These are phyloP conservation scores for Biscogniauxia marginata DNA, from an alignment of 2,329 filamentous ascomycete species.

Conservation along the genomic window DNA sequence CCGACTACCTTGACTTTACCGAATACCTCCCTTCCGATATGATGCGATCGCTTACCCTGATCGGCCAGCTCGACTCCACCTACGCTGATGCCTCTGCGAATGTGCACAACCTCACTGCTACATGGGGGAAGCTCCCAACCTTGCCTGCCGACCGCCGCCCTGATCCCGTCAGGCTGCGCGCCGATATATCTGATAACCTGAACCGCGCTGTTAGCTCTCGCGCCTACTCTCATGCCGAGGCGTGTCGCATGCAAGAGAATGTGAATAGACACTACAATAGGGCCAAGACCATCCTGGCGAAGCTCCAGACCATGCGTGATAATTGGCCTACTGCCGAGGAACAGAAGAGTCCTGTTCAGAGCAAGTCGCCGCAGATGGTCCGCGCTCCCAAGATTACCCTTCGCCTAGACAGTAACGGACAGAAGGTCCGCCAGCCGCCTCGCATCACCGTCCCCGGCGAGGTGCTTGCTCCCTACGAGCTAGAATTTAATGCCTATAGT, in stretches of 20 bases:
- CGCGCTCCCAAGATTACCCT: conserved; percentile 48
- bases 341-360: conserved; percentile 49
- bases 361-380: conserved; percentile 53
- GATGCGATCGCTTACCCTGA: conserved; percentile 62
- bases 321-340: conserved; percentile 55
- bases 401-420: conserved; percentile 43
- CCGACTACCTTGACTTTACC: conserved; percentile 68
- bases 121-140: conserved; percentile 56
- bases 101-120: conserved; percentile 55
- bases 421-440: conserved; percentile 49
- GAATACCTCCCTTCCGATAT: conserved; percentile 69
- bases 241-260: conserved; percentile 62
- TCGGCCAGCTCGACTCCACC: conserved; percentile 60
- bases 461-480: conserved; percentile 63
- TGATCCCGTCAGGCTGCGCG: conserved; percentile 51
- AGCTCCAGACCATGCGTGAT: conserved; percentile 59
- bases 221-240: conserved; percentile 60
- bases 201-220: conserved; percentile 55
- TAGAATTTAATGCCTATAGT: conserved; percentile 59
- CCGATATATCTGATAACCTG: conserved; percentile 59
- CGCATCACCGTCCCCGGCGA: conserved; percentile 66
- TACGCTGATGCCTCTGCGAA: conserved; percentile 56
- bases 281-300: conserved; percentile 56
- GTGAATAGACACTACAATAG: conserved; percentile 62
- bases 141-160: conserved; percentile 47